phyloP scores from a whole-genome alignment of 2,329 filamentous ascomycete species.

The Fusarium sp. region DNA sequence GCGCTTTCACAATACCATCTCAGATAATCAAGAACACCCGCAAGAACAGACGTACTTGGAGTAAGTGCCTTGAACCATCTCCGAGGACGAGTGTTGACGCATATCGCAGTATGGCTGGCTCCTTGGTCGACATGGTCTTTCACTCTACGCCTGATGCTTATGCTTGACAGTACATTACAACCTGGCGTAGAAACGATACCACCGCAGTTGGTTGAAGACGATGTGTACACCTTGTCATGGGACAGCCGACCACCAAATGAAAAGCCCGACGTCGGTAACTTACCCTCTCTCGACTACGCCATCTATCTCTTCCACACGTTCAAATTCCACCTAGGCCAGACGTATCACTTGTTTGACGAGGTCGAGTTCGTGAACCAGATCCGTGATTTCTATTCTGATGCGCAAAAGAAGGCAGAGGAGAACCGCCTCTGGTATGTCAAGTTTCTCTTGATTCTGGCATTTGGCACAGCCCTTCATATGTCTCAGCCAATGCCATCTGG shows the following conservation, averaged over 20 bases:
- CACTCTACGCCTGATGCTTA: slow-evolving; percentile 50
- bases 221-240: slow-evolving; percentile 50
- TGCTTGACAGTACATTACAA: slow-evolving; percentile 51
- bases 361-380: slow-evolving; percentile 48
- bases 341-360: slow-evolving; percentile 55
- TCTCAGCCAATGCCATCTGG: slow-evolving; percentile 46
- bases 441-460: slow-evolving; percentile 63
- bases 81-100: neutral
- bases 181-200: slow-evolving; percentile 41
- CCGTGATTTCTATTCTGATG: slow-evolving; percentile 44
- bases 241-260: slow-evolving; percentile 32
- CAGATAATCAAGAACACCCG: slow-evolving; percentile 50
- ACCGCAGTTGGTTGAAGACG: slow-evolving; percentile 43
- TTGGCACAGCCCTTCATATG: slow-evolving; percentile 48
- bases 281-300: slow-evolving; percentile 54
- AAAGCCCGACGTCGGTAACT: slow-evolving; percentile 49
- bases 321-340: slow-evolving; percentile 56
- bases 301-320: slow-evolving; percentile 53
- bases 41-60: slow-evolving; percentile 54
- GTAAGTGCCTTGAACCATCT: slow-evolving; percentile 42
- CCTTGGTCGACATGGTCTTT: slow-evolving; percentile 55
- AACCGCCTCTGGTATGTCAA: slow-evolving; percentile 63
- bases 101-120: slow-evolving; percentile 48
- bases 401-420: slow-evolving; percentile 36
- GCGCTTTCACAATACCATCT: slow-evolving; percentile 49